Base-by-base conservation (phyloP, 2,329 filamentous ascomycete genomes). In the Botrytis paeoniae region DNA sequence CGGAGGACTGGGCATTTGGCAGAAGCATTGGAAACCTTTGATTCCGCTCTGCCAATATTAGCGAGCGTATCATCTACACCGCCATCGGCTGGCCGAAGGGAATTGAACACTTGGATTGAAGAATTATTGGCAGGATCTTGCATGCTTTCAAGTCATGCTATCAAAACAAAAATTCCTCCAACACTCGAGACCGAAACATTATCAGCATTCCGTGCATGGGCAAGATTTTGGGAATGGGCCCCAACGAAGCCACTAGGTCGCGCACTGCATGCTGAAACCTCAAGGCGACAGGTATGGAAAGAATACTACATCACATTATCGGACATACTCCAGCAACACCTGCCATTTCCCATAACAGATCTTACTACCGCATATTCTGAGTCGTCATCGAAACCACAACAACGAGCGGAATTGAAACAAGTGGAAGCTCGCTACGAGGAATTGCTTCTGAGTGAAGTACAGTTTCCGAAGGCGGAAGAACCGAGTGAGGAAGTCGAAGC, bases 271-370 rank as follows among this genome's bases (percentile, higher is more conserved):
- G 87, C 88, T 32, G 85, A 87, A 16, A 86, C 91, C 29, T 86
- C 88, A 43, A 85, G 92, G 75, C 86, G 92, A 75, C 84, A 89
- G 59, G 89, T 97, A 62, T 98, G 95, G 95, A 90, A 88, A 78
- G 89, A 93, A 75, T 98, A 98, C 81, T 97, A 97, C 80, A 84
- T 89, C 62, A 89, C 92, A 1, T 84, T 98, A 29, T 97, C 94
- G 2, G 86, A 85, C n/a, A 89, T 97, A 51, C 82, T 98, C 10
- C 90, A 91, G 77, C 83, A 89, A 71, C 88, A 89, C 73, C 79
- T 93, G 35, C 84, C 89, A 0, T 93, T 89, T 70, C 85, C 88
- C 1, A 84, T 85, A 0, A 85, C 75, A 76, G 84, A 71, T 78
- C 81, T 75, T 79, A 82, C 77, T 62, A 79, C 81, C 51, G 78